These are phyloP conservation scores for Rosa chinensis DNA, from an alignment of 306 rosid species.

Conservation along the genomic window DNA sequence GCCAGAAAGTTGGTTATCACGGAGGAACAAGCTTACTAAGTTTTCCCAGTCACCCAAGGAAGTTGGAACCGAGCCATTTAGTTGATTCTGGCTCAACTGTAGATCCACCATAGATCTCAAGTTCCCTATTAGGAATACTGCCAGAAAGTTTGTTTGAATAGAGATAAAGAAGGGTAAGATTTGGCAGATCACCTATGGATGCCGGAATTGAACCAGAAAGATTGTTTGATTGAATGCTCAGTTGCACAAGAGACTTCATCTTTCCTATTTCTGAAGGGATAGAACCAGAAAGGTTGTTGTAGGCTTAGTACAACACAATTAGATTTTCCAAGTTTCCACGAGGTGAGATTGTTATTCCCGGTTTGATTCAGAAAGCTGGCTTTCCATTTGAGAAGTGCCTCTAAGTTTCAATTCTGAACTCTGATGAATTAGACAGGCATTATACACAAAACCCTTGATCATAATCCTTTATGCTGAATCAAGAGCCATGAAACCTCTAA, in stretches of 20 bases:
- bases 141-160: background rate
- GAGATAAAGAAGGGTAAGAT: background rate
- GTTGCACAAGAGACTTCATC: background rate
- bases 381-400: slow-evolving; percentile 44
- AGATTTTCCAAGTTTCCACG: slow-evolving; percentile 18
- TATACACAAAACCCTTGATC: too few species aligned
- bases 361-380: slow-evolving; percentile 17
- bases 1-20: slow-evolving; percentile 2
- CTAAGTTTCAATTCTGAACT: background rate
- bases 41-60: slow-evolving; percentile 3
- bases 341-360: slow-evolving; percentile 3
- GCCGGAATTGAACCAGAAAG: background rate
- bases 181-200: slow-evolving; percentile 7
- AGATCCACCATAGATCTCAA: slow-evolving; percentile 8
- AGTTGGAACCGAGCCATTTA: background rate
- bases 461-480: too few species aligned
- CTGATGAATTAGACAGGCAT: too few species aligned
- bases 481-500: too few species aligned
- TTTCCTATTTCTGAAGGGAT: slow-evolving; percentile 1
- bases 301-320: background rate
- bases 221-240: background rate
- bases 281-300: background rate
- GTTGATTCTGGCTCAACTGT: background rate
- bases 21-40: background rate
- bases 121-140: background rate